Base-by-base conservation (phyloP, 345 rosid species). In the Brassica rapa region DNA sequence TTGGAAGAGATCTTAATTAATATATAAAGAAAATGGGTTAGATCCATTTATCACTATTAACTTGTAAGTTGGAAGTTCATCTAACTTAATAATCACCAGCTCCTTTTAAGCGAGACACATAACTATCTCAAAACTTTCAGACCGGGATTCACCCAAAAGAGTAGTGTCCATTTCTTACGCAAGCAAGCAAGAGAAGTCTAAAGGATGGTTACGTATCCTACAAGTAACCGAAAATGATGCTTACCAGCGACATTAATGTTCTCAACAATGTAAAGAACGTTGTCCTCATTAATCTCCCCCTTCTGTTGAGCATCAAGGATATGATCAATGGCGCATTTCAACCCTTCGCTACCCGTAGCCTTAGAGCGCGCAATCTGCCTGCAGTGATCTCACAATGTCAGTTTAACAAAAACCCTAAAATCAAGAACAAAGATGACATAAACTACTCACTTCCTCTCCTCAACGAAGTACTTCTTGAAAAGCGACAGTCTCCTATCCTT, bases 231-330 rank as follows among this genome's bases (percentile, higher is more conserved):
- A 19, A 19, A 0, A n/a, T 2, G 0, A 14, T 55, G 37, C 56
- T 25, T 81, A 95, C 97, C 97, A 2, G 99, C 99, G 27, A 93
- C 99, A 65, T 41, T 41, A 3, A 41, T 41, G 14, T 95, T 95
- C 88, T 95, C 99, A 0, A 95, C 96, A 11, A 95, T 96, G 93
- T 96, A 96, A 53, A 96, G 93, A 51, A 93, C 99, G 29, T 96
- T 91, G 72, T 91, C 99, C 74, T 96, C 99, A 3, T 86, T 96
- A 84, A 96, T 96, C 80, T 96, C 99, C 32, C 98, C 98, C 76
- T 90, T 93, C 25, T 87, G 84, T 32, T 93, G 88, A 37, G 99
- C 96, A 12, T 96, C 99, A 71, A 96, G 49, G 3, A 41, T 41
- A 4, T 41, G 78, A 80, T 95, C 99, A 4, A 95, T 95, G 6